phyloP scores from a whole-genome alignment of 2,329 filamentous ascomycete species.

The Myriosclerotinia curreyana region DNA sequence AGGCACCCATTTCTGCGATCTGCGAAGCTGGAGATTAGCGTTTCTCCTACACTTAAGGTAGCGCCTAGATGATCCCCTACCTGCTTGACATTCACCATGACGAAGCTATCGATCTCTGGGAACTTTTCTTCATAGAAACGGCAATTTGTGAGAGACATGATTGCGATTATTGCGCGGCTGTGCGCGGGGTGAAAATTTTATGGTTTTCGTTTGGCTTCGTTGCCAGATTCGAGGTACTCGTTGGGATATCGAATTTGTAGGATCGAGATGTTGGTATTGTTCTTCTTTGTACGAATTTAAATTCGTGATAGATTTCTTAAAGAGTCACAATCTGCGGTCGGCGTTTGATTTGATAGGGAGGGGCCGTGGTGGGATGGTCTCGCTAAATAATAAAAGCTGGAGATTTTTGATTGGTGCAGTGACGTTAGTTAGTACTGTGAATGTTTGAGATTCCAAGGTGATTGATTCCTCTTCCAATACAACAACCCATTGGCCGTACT shows the following conservation, averaged over 20 bases:
- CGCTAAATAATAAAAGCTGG: slow-evolving; percentile 20
- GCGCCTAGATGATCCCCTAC: slow-evolving; percentile 47
- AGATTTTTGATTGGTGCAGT: slow-evolving; percentile 14
- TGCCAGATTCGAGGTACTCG: neutral
- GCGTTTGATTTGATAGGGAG: slow-evolving; percentile 17
- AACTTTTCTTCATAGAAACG: slow-evolving; percentile 98
- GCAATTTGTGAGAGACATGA: slow-evolving; percentile 93
- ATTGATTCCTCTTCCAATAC: neutral
- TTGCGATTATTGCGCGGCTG: slow-evolving; percentile 48
- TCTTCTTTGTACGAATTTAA: slow-evolving; percentile 17
- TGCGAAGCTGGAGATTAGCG: slow-evolving; percentile 40
- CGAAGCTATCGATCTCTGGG: slow-evolving; percentile 98
- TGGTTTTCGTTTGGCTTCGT: slow-evolving; percentile 19
- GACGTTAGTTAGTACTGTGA: slow-evolving; percentile 2
- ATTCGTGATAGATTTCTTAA: slow-evolving; percentile 19
- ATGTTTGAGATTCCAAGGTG: slow-evolving; percentile 3
- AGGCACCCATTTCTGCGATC: slow-evolving; percentile 99
- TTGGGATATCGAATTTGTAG: neutral
- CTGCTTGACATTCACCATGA: slow-evolving; percentile 99
- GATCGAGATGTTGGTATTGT: neutral
- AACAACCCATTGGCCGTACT: neutral
- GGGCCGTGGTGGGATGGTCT: slow-evolving; percentile 21
- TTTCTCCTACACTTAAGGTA: neutral
- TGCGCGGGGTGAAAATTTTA: slow-evolving; percentile 24
- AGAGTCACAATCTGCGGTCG: slow-evolving; percentile 21